These are phyloP conservation scores for Trichophaea hybrida DNA, from an alignment of 2,329 filamentous ascomycete species.

Conservation along the genomic window DNA sequence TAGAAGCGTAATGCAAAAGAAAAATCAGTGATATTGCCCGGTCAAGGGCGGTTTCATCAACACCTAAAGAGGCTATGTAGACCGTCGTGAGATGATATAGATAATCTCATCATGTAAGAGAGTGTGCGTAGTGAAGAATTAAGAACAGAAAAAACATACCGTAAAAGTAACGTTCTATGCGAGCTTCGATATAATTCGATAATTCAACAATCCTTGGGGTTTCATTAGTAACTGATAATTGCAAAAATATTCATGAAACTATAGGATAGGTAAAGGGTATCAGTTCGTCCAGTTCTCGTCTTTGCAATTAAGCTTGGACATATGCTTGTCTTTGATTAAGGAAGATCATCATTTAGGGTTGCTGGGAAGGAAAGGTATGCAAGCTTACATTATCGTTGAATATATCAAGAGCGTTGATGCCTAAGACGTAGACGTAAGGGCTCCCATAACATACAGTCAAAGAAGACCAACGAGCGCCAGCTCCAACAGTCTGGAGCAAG, in stretches of 20 bases:
- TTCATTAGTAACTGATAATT: not conserved
- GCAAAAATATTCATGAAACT: not conserved
- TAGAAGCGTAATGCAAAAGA: slow-evolving; percentile 8
- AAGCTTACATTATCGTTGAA: not conserved
- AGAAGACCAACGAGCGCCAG: too few relatives aligned
- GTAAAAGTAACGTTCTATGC: not conserved
- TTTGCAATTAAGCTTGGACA: slow-evolving; percentile 26
- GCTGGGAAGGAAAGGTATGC: slow-evolving; percentile 7
- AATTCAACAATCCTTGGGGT: not conserved
- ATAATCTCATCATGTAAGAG: slow-evolving; percentile 25
- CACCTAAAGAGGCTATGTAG: slow-evolving; percentile 26
- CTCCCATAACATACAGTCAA: too few relatives aligned
- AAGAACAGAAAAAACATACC: not conserved
- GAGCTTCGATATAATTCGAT: not conserved
- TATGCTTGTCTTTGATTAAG: slow-evolving; percentile 28
- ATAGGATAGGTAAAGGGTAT: slow-evolving; percentile 7
- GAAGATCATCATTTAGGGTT: slow-evolving; percentile 24
- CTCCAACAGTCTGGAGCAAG: too few relatives aligned
- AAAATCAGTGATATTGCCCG: slow-evolving; percentile 26
- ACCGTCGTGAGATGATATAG: slow-evolving; percentile 28
- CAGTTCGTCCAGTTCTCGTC: slow-evolving; percentile 23
- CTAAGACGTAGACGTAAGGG: too few relatives aligned
- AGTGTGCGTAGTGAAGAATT: not conserved
- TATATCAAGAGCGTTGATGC: too few relatives aligned
- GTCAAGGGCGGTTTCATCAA: slow-evolving; percentile 28